Percentiles rank a stretch among this genome's conserved stretches.
phyloP scores from a whole-genome alignment of 2,329 filamentous ascomycete genomes.

The Coleophoma eucalyptorum region DNA sequence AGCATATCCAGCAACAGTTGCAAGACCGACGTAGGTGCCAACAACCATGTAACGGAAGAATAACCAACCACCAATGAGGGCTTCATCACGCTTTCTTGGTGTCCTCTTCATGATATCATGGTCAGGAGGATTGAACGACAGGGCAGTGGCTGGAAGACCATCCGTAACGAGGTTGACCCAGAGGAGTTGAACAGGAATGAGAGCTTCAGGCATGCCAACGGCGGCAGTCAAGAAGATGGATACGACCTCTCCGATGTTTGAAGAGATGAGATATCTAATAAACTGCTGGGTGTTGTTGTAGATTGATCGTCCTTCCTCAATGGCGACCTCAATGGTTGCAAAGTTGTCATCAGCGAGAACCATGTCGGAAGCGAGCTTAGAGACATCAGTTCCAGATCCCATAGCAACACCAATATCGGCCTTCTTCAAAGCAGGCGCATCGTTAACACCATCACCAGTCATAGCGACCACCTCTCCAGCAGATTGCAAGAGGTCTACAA shows the following conservation, averaged over 20 bases:
- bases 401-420: constrained; percentile 98
- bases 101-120: constrained; percentile 95
- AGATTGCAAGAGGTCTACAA: constrained; percentile 93
- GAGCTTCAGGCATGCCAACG: constrained; percentile 92
- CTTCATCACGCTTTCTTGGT: constrained; percentile 88
- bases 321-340: constrained; percentile 91
- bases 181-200: constrained; percentile 94
- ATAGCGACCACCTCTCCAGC: constrained; percentile 94
- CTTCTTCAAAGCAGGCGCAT: constrained; percentile 96
- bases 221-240: constrained; percentile 98
- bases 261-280: constrained; percentile 97
- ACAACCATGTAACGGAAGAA: constrained; percentile 98
- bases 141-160: constrained; percentile 89
- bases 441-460: constrained; percentile 98
- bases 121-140: constrained; percentile 98
- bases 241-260: constrained; percentile 98
- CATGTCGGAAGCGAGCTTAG: constrained; percentile 97
- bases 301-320: constrained; percentile 95
- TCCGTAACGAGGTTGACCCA: constrained; percentile 99
- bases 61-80: constrained; percentile 90
- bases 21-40: constrained; percentile 88
- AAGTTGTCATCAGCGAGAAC: constrained; percentile 98
- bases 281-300: constrained; percentile 99
- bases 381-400: constrained; percentile 96
- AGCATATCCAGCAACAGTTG: constrained; percentile 95